Evolutionary conservation across 345 rosid genomes (phyloP), one percentile per base, ranked within the genome.

Genomic region (Lepidium didymum): DNA sequence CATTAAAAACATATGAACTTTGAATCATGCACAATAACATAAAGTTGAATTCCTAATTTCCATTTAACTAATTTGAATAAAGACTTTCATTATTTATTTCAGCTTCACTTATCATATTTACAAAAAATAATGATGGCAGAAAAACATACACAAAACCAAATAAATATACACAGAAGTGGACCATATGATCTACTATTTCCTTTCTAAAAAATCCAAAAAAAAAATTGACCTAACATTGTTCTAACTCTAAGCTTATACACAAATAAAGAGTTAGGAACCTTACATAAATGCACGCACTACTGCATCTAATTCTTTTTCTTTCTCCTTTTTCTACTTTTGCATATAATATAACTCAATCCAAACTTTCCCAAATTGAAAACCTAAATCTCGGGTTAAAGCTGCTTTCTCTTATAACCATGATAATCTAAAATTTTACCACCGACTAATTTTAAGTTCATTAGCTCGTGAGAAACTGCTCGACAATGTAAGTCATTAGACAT

Each of bases 211-310:
- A n/a, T 8, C 21, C 31, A n/a, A n/a, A 57, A 73, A 64, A 58
- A 8, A 36, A 12, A 49, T 49, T 65, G 67, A 73, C 71, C 67
- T 64, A 64, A 60, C 62, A 23, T 61, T 61, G 45, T 51, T 70
- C 60, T 51, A 61, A 73, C 38, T 43, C 45, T 47, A 56, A 60
- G 21, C 70, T 33, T 66, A 65, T 44, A 64, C 64, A 65, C 55
- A 73, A 57, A 31, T 27, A 47, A 73, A 65, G 70, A 73, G 77
- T 66, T 65, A 57, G 38, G 67, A 65, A 57, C 61, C 34, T 57
- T 56, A 65, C 77, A 73, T 66, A 49, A 73, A 37, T 57, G 40
- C 58, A 59, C 51, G 18, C 27, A 18, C 52, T 47, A 49, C 55
- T 46, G 18, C 15, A 34, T 19, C 31, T 21, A 27, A 27, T 27